Evolutionary conservation across 345 rosid genomes (phyloP).

Genomic region (Heritiera littoralis): DNA sequence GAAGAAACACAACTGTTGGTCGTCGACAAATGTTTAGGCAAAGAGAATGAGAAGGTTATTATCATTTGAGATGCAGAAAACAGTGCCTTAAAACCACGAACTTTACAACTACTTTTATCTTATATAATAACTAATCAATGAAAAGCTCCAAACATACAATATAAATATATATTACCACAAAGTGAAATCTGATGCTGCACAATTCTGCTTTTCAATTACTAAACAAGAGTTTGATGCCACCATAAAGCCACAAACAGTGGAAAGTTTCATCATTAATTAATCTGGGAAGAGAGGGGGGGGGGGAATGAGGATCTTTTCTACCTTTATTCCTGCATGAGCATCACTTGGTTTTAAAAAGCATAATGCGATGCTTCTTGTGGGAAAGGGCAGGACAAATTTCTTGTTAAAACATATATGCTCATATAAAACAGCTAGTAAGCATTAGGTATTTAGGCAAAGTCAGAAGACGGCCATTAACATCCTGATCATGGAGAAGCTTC

Average conservation of each 20-base stretch:
- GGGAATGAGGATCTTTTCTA: not conserved
- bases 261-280: not conserved
- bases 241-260: not conserved
- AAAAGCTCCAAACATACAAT: not conserved
- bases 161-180: not conserved
- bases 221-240: not conserved
- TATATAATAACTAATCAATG: not conserved
- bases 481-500: too few relatives aligned
- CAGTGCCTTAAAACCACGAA: not conserved
- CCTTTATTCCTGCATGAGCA: slow-evolving; percentile 25
- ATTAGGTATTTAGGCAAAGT: not conserved
- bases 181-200: not conserved
- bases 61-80: not conserved
- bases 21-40: slow-evolving; percentile 9
- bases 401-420: not conserved
- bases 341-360: slow-evolving; percentile 4
- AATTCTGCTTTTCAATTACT: not conserved
- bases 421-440: not conserved
- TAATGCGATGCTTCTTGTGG: slow-evolving; percentile 5
- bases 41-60: not conserved
- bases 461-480: not conserved
- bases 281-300: not conserved
- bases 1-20: not conserved
- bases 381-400: not conserved
- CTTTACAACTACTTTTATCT: not conserved